These are phyloP conservation scores for Staphylotrichum tortipilum DNA, from an alignment of 495 filamentous ascomycete genomes.

Conservation along the genomic window DNA sequence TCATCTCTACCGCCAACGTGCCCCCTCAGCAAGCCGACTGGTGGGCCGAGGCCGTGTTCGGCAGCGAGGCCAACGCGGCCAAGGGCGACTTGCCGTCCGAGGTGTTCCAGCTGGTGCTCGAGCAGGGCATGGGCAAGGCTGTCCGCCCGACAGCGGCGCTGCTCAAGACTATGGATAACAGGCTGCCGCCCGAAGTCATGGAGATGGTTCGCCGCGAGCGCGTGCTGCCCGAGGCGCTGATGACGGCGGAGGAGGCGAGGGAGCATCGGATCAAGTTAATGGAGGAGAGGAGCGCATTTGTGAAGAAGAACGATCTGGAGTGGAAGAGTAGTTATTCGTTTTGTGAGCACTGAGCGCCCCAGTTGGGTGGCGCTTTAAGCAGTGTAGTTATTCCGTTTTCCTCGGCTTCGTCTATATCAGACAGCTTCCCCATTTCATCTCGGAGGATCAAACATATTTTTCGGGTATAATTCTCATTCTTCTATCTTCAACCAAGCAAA, in stretches of 20 bases:
- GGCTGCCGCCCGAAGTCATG: slow-evolving; percentile 34
- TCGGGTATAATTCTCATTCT: background rate
- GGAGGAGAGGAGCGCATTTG: slow-evolving; percentile 30
- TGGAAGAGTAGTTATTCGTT: slow-evolving; percentile 5
- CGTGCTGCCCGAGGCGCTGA: slow-evolving; percentile 17
- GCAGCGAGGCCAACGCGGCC: background rate
- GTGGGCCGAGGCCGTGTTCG: slow-evolving; percentile 29
- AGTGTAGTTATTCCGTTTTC: background rate
- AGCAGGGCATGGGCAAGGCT: slow-evolving; percentile 18
- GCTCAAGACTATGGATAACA: slow-evolving; percentile 2
- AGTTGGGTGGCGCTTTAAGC: too few relatives aligned
- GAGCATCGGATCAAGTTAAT: slow-evolving; percentile 40
- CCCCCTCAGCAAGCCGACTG: slow-evolving; percentile 43
- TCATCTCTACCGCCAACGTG: slow-evolving; percentile 49
- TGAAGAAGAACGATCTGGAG: background rate
- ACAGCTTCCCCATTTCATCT: too few relatives aligned
- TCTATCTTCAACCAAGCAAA: too few relatives aligned
- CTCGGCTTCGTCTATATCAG: too few relatives aligned
- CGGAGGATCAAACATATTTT: too few relatives aligned
- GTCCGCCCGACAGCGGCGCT: slow-evolving; percentile 14
- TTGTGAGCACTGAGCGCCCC: slow-evolving; percentile 12
- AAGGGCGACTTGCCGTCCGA: slow-evolving; percentile 17
- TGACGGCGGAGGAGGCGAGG: slow-evolving; percentile 39
- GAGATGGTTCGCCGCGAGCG: slow-evolving; percentile 27
- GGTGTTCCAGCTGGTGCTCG: slow-evolving; percentile 27